These are phyloP conservation scores for Aristolochia fimbriata DNA, from an alignment of 164 flowering plant species.

Conservation along the genomic window DNA sequence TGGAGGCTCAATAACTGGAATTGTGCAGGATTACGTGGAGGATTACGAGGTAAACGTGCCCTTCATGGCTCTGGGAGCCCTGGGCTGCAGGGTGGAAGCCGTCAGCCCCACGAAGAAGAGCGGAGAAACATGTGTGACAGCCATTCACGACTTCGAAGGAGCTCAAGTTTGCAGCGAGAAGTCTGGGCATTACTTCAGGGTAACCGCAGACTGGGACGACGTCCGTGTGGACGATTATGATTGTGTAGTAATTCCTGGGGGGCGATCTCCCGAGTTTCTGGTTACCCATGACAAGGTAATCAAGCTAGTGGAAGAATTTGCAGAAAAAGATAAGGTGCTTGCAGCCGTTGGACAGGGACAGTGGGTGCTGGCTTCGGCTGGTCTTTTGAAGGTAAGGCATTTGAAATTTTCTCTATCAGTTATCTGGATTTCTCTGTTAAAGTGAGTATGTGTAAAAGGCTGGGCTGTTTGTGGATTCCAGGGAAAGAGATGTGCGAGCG, in stretches of 20 bases:
- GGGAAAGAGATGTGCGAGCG: constrained; percentile 26
- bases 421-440: background rate
- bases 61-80: constrained; percentile 20
- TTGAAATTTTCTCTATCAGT: background rate
- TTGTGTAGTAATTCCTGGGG: constrained; percentile 26
- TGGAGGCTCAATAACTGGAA: no score
- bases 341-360: constrained; percentile 23
- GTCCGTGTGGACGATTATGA: constrained; percentile 19
- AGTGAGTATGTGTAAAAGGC: background rate
- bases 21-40: constrained; percentile 21
- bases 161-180: constrained; percentile 23
- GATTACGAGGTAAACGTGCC: constrained; percentile 27
- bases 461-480: constrained; percentile 1
- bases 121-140: constrained; percentile 23
- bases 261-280: constrained; percentile 25
- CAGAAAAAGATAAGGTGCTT: constrained; percentile 17
- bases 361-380: constrained; percentile 23
- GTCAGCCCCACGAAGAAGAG: constrained; percentile 17
- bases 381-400: constrained; percentile 16
- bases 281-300: constrained; percentile 26
- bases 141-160: constrained; percentile 18
- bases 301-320: constrained; percentile 19
- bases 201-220: constrained; percentile 14
- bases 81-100: constrained; percentile 21
- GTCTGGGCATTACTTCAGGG: constrained; percentile 18